phyloP scores from a whole-genome alignment of 1,284 basidiomycete genomes.

The Takashimella tepidaria region DNA sequence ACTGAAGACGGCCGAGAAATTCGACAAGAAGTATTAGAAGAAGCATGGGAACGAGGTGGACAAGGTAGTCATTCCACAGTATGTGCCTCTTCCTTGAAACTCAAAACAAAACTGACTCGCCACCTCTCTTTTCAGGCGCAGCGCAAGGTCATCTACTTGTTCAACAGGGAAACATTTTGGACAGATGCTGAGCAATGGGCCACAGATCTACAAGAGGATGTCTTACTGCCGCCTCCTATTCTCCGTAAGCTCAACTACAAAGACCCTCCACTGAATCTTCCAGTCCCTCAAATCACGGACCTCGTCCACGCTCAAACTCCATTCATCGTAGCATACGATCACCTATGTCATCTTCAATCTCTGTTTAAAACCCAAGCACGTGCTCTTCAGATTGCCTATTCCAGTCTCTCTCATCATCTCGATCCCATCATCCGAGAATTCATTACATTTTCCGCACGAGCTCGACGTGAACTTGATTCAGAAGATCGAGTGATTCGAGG shows the following conservation, averaged over 20 bases:
- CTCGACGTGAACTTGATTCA: conserved; percentile 27
- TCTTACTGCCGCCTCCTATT: conserved; percentile 33
- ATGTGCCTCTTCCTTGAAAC: conserved; percentile 3
- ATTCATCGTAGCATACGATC: conserved; percentile 39
- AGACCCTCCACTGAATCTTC: too few relatives aligned
- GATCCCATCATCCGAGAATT: conserved; percentile 36
- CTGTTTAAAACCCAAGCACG: conserved; percentile 37
- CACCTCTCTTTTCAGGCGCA: conserved; percentile 5
- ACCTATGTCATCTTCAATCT: conserved; percentile 39
- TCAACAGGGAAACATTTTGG: conserved; percentile 44
- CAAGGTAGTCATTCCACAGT: conserved; percentile 25
- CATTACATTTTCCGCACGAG: conserved; percentile 25
- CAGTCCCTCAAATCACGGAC: conserved; percentile 3
- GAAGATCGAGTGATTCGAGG: conserved; percentile 33
- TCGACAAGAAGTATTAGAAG: conserved; percentile 30
- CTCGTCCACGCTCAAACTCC: conserved; percentile 28
- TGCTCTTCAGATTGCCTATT: conserved; percentile 40
- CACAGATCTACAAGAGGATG: conserved; percentile 31
- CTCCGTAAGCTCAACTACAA: conserved; percentile 23
- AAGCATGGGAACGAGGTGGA: conserved; percentile 37
- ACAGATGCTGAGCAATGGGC: conserved; percentile 39
- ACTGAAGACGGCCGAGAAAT: conserved; percentile 41
- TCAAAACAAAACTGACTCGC: background rate
- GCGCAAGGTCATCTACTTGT: conserved; percentile 29
- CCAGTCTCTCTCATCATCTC: conserved; percentile 38